Evolutionary conservation across 176 grass and related monocot species (phyloP).

Genomic region (Elaeis guineensis): DNA sequence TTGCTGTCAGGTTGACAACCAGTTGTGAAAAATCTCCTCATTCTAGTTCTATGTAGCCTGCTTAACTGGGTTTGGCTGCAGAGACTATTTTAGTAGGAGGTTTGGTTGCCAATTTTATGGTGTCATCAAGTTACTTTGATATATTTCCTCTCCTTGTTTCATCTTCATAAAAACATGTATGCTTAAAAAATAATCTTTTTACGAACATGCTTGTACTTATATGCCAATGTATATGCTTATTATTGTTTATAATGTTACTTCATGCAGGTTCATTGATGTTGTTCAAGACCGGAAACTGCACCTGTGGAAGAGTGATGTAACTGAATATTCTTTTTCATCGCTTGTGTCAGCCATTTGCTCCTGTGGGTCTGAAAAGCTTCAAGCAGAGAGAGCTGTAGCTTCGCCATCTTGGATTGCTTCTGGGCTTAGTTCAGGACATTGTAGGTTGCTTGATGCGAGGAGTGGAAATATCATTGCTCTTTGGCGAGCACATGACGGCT

Average conservation of each 20-base stretch:
- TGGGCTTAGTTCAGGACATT: conserved; percentile 86
- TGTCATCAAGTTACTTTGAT: too few relatives aligned
- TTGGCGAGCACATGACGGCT: conserved; percentile 90
- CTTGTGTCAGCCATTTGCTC: conserved; percentile 91
- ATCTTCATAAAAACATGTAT: too few relatives aligned
- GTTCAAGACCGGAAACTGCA: conserved; percentile 72
- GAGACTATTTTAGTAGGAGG: too few relatives aligned
- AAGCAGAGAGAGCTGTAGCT: conserved; percentile 24
- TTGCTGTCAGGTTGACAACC: too few relatives aligned
- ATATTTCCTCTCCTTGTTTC: too few relatives aligned
- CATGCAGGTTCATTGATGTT: conserved; percentile 87
- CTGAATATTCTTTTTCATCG: conserved; percentile 82
- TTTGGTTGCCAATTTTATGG: too few relatives aligned
- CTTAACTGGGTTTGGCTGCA: too few relatives aligned
- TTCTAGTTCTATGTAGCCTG: too few relatives aligned
- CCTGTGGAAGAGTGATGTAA: conserved; percentile 68
- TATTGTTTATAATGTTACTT: conserved; percentile 19
- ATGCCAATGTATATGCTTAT: not conserved
- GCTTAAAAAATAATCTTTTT: too few relatives aligned
- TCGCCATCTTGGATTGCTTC: conserved; percentile 65
- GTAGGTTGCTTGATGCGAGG: conserved; percentile 69
- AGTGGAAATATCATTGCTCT: conserved; percentile 65
- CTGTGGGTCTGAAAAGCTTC: conserved; percentile 56
- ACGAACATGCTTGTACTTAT: too few relatives aligned
- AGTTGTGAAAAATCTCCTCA: too few relatives aligned